Conservation (phyloP, 768 basidiomycete species). For the Calocera viscosa region DNA sequence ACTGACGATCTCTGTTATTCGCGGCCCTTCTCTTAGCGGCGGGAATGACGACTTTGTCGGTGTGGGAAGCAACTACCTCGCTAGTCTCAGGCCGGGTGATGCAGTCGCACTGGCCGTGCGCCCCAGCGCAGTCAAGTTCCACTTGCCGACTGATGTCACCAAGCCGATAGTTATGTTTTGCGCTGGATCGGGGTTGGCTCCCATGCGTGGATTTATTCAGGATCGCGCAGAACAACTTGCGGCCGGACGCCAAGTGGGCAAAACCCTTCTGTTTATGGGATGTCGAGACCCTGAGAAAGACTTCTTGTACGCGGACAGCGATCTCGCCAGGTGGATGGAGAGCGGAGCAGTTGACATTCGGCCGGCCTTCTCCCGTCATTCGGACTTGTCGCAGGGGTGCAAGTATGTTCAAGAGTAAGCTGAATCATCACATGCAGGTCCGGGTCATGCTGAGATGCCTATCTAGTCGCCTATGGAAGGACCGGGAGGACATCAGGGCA, state of each 20-base stretch:
- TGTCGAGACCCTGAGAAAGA: conserved; percentile 35
- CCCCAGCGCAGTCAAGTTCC: conserved; percentile 32
- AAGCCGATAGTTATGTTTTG: conserved; percentile 37
- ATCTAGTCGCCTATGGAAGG: no score
- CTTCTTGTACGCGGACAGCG: conserved; percentile 34
- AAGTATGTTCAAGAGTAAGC: conserved; percentile 34
- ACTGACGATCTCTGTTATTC: conserved; percentile 36
- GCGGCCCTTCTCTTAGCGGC: no score
- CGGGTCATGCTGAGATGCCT: no score
- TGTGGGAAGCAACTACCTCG: conserved; percentile 38
- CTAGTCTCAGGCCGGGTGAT: conserved; percentile 31
- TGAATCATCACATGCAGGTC: no score
- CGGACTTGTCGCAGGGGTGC: conserved; percentile 26
- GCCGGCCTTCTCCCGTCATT: conserved; percentile 31
- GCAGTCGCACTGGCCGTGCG: conserved; percentile 34
- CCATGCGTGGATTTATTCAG: conserved; percentile 42
- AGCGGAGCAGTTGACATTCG: conserved; percentile 35
- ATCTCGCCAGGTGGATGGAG: conserved; percentile 34
- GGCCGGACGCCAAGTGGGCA: conserved; percentile 33
- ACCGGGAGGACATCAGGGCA: no score
- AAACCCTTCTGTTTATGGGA: conserved; percentile 38
- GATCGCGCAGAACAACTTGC: conserved; percentile 37
- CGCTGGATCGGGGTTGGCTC: conserved; percentile 38
- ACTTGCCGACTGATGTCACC: conserved; percentile 32
- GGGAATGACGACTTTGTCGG: conserved; percentile 33